Base-by-base conservation (phyloP, 2,329 filamentous ascomycete species). In the Talaromyces sp. region DNA sequence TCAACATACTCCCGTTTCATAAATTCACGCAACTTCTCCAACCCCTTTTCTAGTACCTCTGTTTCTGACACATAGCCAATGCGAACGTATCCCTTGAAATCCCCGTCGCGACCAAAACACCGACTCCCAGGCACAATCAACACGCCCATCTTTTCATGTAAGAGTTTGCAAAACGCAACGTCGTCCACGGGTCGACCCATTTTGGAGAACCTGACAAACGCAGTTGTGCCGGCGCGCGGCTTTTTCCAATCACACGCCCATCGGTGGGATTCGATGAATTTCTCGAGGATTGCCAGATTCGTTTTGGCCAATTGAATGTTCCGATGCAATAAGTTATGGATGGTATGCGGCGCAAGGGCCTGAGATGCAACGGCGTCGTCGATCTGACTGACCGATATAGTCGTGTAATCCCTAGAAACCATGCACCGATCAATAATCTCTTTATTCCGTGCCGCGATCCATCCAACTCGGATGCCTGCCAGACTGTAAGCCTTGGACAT, bases 401-500 rank as follows among this genome's bases (percentile, higher is more conserved):
- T 91, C 3, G 89, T 95, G 76, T 94, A 95, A 70, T 94, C 87
- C 40, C 90, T 80, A 1, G 86, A 85, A 13, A 77, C 73, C 10
- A 86, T 84, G 61, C 89, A 79, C 13, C 80, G 77, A 53, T 85
- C 81, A 55, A 93, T 80, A 57, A 95, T 79, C 0, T 76, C 74
- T 5, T 70, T 68, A 70, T 84, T 83, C 25, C 84, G 83, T 13
- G 86, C 87, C 3, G 88, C 89, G 59, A 93, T 80, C 91, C 91
- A 97, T 33, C 91, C 91, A 1, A 92, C 74, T 0, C 91, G 85
- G 61, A 95, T 86, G 1, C 91, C 91, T 0, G 91, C 89, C 4
- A 96, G 76, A 2, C 88, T 85, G 73, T 91, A 96, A 0, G 89
- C 88, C 74, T 96, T 96, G 25, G 88, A 93, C 78, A 95, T 84